Evolutionary conservation across 768 basidiomycete species (phyloP), one percentile per base, ranked within the genome.

Genomic region (Termitomyces heimii): DNA sequence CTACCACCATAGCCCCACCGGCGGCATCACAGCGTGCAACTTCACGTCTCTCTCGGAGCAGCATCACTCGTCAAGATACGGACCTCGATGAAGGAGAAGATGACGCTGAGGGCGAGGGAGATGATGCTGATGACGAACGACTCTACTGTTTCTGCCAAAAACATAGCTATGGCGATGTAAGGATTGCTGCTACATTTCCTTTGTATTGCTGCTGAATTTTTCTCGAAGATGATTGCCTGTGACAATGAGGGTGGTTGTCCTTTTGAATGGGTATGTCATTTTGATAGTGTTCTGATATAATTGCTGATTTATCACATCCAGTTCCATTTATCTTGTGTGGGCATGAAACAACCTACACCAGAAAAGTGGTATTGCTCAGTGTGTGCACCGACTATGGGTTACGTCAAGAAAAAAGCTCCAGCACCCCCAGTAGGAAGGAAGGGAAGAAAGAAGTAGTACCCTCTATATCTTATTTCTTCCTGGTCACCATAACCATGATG

Each of bases 261-360:
- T 4, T 83, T 80, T 66, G 83, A 88, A 83, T 88, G 86, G 85
- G 85, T 85, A 57, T 58, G 80, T 70, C 14, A 20, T 46, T 46
- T 28, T 53, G n/a, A 22, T 61, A 5, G 45, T 12, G 43, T 53
- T 26, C 7, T 43, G 13, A 26, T 29, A 20, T 8, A 34, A 31
- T 56, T 7, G 22, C 8, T 44, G 49, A 50, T 45, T 39, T 29
- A 9, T 26, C 22, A 28, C 9, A 51, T 44, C 37, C 60, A 84
- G 84, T 86, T 85, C 71, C 84, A 86, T 70, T 66, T 86, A 24
- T 73, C 75, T 18, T 86, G 84, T 64, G 82, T 85, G 22, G 78
- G 80, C 22, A 69, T 86, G 59, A 80, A 70, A 67, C 75, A 75
- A 60, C 77, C 66, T 61, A 75, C 65, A 35, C 77, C 68, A 61